These are phyloP conservation scores for Elsinoe ampelina DNA, from an alignment of 2,329 filamentous ascomycete genomes.

Conservation along the genomic window DNA sequence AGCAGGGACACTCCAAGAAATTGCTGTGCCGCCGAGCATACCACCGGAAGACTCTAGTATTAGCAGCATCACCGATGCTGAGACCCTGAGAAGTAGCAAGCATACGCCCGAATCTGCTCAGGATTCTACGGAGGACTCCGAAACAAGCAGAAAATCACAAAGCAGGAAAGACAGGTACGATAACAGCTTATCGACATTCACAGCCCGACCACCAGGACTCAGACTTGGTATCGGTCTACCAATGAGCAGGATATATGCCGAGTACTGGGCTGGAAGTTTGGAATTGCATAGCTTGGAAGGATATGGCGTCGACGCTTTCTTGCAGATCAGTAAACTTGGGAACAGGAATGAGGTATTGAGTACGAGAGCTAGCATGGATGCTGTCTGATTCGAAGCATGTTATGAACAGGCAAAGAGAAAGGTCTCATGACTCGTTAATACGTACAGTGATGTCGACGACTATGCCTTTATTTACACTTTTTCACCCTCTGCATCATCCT, in stretches of 20 bases:
- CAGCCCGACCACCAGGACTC: slow-evolving; percentile 74
- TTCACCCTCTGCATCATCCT: neutral
- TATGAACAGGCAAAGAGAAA: neutral
- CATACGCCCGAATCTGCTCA: slow-evolving; percentile 12
- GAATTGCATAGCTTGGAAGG: slow-evolving; percentile 89
- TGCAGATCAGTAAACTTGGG: slow-evolving; percentile 91
- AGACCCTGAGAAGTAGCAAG: neutral
- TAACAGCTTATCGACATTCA: slow-evolving; percentile 68
- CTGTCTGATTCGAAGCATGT: slow-evolving; percentile 26
- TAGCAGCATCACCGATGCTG: neutral
- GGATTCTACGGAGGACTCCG: neutral
- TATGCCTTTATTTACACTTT: neutral
- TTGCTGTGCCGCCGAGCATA: slow-evolving; percentile 38
- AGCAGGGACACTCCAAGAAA: slow-evolving; percentile 86
- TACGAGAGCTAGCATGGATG: slow-evolving; percentile 44
- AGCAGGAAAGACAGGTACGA: slow-evolving; percentile 29
- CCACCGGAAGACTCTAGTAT: neutral
- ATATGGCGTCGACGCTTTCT: slow-evolving; percentile 89
- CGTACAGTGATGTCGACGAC: neutral
- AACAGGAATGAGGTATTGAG: slow-evolving; percentile 96
- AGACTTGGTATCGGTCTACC: slow-evolving; percentile 87
- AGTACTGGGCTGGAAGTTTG: slow-evolving; percentile 93
- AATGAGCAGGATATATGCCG: slow-evolving; percentile 87
- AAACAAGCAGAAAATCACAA: neutral
- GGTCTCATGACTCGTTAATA: neutral